Base-by-base conservation (phyloP, 352 stramenopile species). In the Phytophthora cryptogea region DNA sequence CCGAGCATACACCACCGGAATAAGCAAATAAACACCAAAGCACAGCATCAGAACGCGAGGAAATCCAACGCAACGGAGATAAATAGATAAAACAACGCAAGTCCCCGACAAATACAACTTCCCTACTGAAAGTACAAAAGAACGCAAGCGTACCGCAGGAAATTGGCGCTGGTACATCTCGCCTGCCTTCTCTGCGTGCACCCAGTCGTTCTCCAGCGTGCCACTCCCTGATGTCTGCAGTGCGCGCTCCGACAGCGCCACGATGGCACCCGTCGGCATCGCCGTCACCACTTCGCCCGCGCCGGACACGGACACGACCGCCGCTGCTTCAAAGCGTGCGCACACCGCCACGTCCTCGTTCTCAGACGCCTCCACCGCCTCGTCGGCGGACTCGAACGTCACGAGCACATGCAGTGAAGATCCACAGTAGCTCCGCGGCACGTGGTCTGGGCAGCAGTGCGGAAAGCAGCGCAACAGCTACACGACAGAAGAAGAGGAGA, bases 391-490 rank as follows among this genome's bases (percentile, higher is more conserved):
- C 17, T 30, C 8, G 23, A 68, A 68, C 1, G 59, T 60, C 8
- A 67, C 52, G 23, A 63, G 59, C 2, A 79, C 0, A 17, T 75
- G 46, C 1, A 79, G 14, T 3, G 66, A 65, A 16, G 50, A 66
- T 6, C 70, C 70, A 46, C 70, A 79, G 49, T 79, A 79, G 28
- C 70, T 70, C 9, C 70, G 51, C 6, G 45, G n/a, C 4, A 61
- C 39, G 41, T 79, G 70, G 10, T 55, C 44, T 0, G 66, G 70
- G 42, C 70, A 79, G 40, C 66, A 79, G 46, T 79, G 70, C 11
- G 70, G 70, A 48, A 76, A 79, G 50, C 70, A 79, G 3, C 69
- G 63, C 20, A 23, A 2, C 20, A 23, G 20, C 20, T 23, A 23
- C 20, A 23, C 20, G 20, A 1, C 20, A 23, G 20, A 23, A 23